These are phyloP conservation scores for Amanita thiersii DNA, from an alignment of 768 basidiomycete genomes.

Conservation along the genomic window DNA sequence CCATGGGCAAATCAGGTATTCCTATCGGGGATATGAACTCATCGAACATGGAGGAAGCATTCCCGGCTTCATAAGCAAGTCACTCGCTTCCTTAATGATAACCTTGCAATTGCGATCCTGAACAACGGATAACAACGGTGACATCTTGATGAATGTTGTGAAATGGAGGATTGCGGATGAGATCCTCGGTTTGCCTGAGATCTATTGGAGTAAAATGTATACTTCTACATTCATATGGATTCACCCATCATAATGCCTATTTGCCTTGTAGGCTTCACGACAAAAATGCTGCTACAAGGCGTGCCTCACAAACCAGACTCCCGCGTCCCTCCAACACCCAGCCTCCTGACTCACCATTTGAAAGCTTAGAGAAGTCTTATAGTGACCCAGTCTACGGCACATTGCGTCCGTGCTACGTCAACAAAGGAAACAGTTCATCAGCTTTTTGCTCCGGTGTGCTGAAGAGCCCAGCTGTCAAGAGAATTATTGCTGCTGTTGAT, in stretches of 20 bases:
- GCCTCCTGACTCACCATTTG: constrained; percentile 16
- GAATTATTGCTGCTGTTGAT: constrained; percentile 20
- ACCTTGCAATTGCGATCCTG: constrained; percentile 29
- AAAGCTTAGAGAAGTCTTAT: constrained; percentile 19
- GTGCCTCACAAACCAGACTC: constrained; percentile 15
- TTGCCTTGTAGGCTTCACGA: constrained; percentile 23
- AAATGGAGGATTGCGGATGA: constrained; percentile 31
- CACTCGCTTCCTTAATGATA: constrained; percentile 26
- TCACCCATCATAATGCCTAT: constrained; percentile 14
- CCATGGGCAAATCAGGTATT: constrained; percentile 27
- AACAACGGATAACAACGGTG: constrained; percentile 34
- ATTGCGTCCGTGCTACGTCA: constrained; percentile 24
- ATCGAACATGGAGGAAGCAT: constrained; percentile 35
- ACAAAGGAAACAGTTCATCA: background rate
- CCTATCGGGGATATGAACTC: constrained; percentile 31
- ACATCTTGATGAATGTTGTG: constrained; percentile 23
- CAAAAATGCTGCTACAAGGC: constrained; percentile 10
- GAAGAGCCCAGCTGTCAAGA: constrained; percentile 17
- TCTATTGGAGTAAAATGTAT: too few species aligned
- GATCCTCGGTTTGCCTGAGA: constrained; percentile 31
- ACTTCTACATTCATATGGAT: too few species aligned
- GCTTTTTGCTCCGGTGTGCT: constrained; percentile 17
- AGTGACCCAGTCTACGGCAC: too few species aligned
- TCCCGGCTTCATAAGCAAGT: constrained; percentile 26
- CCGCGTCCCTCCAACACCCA: constrained; percentile 18